Percentiles rank a stretch among this genome's conserved stretches.
phyloP scores from a whole-genome alignment of 495 filamentous ascomycete species.

The Lepidopterella palustris region DNA sequence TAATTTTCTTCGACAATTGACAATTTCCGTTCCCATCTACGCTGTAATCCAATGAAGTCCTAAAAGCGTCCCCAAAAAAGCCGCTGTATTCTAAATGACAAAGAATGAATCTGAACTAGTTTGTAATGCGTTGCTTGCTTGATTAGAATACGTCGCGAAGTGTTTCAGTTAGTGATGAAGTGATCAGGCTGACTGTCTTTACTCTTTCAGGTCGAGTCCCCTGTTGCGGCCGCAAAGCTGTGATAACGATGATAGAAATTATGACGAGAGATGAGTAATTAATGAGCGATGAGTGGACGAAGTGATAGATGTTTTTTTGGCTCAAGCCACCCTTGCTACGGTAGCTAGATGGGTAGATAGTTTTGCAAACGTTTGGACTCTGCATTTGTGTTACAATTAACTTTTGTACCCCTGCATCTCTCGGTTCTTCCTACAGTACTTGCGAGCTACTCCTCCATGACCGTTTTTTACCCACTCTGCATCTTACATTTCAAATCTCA shows the following conservation, averaged over 20 bases:
- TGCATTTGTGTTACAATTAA: too few species aligned
- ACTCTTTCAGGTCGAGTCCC: slow-evolving; percentile 17
- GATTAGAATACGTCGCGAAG: not conserved
- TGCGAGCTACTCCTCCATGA: too few species aligned
- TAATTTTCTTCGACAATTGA: slow-evolving; percentile 45
- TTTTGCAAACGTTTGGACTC: not conserved
- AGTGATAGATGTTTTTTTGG: not conserved
- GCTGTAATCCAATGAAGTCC: not conserved
- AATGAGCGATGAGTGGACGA: not conserved
- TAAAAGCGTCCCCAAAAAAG: not conserved
- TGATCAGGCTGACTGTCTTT: not conserved
- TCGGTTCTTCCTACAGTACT: too few species aligned
- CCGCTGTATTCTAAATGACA: slow-evolving; percentile 15
- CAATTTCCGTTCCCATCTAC: not conserved
- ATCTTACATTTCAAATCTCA: too few species aligned
- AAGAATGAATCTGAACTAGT: not conserved
- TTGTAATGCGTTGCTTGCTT: slow-evolving; percentile 6
- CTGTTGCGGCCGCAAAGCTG: slow-evolving; percentile 22
- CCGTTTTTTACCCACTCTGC: too few species aligned
- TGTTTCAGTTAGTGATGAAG: not conserved
- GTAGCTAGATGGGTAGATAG: not conserved
- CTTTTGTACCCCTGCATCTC: too few species aligned
- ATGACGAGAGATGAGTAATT: not conserved
- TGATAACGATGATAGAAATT: slow-evolving; percentile 2
- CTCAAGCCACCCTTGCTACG: not conserved